Evolutionary conservation across 129 eudicot genomes (phyloP).

Genomic region (Erigeron canadensis): DNA sequence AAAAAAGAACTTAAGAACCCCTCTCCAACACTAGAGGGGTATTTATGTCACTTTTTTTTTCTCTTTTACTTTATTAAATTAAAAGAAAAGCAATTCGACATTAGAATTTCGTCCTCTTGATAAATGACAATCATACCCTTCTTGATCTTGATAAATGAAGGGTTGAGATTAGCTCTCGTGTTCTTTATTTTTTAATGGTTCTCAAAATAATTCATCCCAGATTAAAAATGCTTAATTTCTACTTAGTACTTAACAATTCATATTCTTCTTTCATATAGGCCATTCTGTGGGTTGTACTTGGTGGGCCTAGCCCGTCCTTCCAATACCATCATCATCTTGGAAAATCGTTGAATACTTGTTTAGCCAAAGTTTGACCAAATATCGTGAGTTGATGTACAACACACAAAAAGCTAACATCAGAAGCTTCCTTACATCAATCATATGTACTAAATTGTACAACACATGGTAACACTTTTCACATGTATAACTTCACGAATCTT

Average conservation of each 20-base stretch:
- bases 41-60: too few relatives aligned
- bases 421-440: conserved; percentile 42
- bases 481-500: conserved; percentile 9
- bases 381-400: conserved; percentile 40
- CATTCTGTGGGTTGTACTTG: conserved; percentile 16
- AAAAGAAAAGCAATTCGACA: too few relatives aligned
- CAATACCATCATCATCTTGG: conserved; percentile 19
- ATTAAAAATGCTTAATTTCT: too few relatives aligned
- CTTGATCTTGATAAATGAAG: too few relatives aligned
- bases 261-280: background rate
- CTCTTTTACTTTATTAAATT: too few relatives aligned
- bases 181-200: too few relatives aligned
- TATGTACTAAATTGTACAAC: conserved; percentile 29
- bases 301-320: conserved; percentile 21
- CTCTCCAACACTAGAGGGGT: too few relatives aligned
- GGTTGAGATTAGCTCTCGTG: too few relatives aligned
- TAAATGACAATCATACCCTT: too few relatives aligned
- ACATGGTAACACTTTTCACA: conserved; percentile 30
- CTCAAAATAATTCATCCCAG: too few relatives aligned
- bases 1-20: too few relatives aligned
- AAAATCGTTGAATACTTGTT: conserved; percentile 37
- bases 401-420: conserved; percentile 38
- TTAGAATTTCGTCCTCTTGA: too few relatives aligned
- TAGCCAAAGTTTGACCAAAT: conserved; percentile 39
- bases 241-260: background rate